phyloP scores from a whole-genome alignment of 2,329 filamentous ascomycete species.

The Achaetomium macrosporum region DNA sequence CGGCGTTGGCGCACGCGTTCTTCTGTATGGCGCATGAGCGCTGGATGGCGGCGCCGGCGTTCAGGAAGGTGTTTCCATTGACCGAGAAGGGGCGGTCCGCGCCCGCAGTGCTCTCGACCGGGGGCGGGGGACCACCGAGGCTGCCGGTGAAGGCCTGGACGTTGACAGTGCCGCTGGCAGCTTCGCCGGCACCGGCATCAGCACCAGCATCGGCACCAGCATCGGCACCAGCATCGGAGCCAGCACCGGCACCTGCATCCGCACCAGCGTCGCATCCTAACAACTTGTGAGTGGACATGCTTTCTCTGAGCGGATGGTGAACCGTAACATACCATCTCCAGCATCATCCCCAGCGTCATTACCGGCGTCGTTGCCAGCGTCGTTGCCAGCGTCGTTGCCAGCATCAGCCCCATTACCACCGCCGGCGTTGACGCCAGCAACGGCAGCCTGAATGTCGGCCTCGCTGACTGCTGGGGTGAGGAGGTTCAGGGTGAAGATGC shows the following conservation, averaged over 20 bases:
- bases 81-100: constrained; percentile 43
- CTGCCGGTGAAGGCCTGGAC: constrained; percentile 43
- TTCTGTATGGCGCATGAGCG: constrained; percentile 47
- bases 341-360: constrained; percentile 11
- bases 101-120: constrained; percentile 34
- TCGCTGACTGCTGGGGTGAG: constrained; percentile 49
- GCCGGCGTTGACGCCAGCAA: constrained; percentile 28
- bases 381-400: constrained; percentile 6
- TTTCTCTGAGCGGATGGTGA: no score
- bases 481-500: constrained; percentile 50
- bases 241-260: no score
- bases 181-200: constrained; percentile 16
- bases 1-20: constrained; percentile 44
- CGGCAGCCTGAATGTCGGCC: constrained; percentile 49
- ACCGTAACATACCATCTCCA: constrained; percentile 2
- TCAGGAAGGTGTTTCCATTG: constrained; percentile 50
- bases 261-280: no score
- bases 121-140: constrained; percentile 37
- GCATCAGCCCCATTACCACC: constrained; percentile 19
- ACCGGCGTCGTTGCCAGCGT: neutral
- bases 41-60: constrained; percentile 39
- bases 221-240: neutral
- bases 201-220: constrained; percentile 13
- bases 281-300: no score
- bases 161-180: constrained; percentile 26